Base-by-base conservation (phyloP, 2,329 filamentous ascomycete species). In the Chaetomium olivaceum region DNA sequence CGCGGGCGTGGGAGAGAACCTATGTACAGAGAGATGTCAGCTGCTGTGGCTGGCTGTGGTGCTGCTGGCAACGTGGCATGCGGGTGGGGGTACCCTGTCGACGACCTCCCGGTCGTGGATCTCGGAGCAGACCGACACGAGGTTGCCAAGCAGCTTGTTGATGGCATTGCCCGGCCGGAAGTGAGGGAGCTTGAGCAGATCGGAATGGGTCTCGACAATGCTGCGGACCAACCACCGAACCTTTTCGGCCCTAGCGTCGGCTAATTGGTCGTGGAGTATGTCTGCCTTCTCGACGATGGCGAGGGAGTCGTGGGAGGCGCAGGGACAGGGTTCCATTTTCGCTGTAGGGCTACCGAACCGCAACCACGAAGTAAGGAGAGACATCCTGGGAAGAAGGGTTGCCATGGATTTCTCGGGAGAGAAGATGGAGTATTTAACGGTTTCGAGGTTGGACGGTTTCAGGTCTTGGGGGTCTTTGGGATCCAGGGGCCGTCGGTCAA, bases 1-100 rank as follows among this genome's bases (percentile, higher is more conserved):
- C 68, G 0, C 69, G 69, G 8, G 73, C 67, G 50, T 79, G 74
- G 7, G 63, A 61, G 39, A 81, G 71, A 9, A 80, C 72, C 77
- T 80, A 43, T 43, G 16, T 43, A 5, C 12, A 19, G 3, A 19
- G 3, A 29, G 6, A 6, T 43, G 39, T 43, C 16, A 36, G 9
- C 33, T 23, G 19, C 54, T 31, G 61, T 14, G 63, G 50, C 19
- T 48, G 16, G 27, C 23, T 31, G 4, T 9, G 5, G n/a, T 21
- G 19, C 2, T 21, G 46, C n/a, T 48, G 46, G 8, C 8, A 48
- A 48, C 16, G 39, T 14, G 39, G 39, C 16, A 16, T 16, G 6
- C 4, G 36, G 25, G 16, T 23, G 25, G 36, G 29, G 19, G 31
- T 68, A 72, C 71, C 66, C 68, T 54, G 8, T 67, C 56, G 5